Evolutionary conservation across 2,329 filamentous ascomycete species (phyloP), one percentile per base, ranked within the genome.

Genomic region (Botrytis deweyae): DNA sequence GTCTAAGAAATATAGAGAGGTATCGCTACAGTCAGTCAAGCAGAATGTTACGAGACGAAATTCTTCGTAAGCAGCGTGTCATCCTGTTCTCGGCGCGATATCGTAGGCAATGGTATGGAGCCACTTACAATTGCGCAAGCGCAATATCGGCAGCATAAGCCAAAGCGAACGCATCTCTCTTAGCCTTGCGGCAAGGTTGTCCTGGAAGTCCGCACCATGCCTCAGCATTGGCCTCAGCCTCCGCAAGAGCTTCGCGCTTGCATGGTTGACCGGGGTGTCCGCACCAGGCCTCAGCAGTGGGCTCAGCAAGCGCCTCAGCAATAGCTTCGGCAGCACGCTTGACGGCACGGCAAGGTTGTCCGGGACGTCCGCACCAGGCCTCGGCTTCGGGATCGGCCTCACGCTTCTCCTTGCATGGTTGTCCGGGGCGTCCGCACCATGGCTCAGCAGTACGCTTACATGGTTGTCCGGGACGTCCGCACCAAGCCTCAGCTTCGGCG

Each of bases 401-500:
- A 38, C 74, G 64, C 46, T 74, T 73, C 18, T 72, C 75, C 65
- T 79, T 78, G 33, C 76, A 77, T 25, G 74, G 69, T 63, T 77
- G 73, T 4, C 76, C 78, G 36, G 72, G 71, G 40, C 67, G 62
- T 46, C 73, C 73, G 58, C 78, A 78, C 38, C 73, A 72, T 25
- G 74, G 52, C 40, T 73, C 71, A 16, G 75, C 74, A 7, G 73
- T 66, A 62, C 75, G 74, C 71, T 75, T 76, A 40, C 76, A 77
- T n/a, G 74, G 73, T 58, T 76, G 75, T 16, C 76, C 74, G 6
- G 72, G 74, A 7, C 67, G 52, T 25, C 72, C 72, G 40, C 76
- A 76, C n/a, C 72, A 79, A 52, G 79, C 74, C 40, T 74, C 75
- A 46, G 76, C 74, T 25, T 80, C 63, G 33, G 81, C 80, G 9